A percentile compares a stretch with the other conserved stretches of the same genome.
phyloP scores from a whole-genome alignment of 495 filamentous ascomycete genomes.

The Glarea lozoyensis region DNA sequence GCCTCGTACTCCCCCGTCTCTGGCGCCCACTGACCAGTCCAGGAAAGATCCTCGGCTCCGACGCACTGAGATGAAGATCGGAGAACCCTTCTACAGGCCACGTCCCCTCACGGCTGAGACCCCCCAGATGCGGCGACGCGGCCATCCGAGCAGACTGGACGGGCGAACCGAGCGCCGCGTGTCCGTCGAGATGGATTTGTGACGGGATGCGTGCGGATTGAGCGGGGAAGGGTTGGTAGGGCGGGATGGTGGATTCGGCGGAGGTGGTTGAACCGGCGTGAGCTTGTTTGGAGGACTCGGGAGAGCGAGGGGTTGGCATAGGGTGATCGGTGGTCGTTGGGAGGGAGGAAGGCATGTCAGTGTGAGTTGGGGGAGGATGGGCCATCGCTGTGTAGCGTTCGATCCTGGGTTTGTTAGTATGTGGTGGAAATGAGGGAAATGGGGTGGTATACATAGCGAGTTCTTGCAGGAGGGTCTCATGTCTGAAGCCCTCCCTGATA shows the following conservation, averaged over 20 bases:
- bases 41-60: constrained; percentile 63
- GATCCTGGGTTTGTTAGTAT: constrained; percentile 29
- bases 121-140: constrained; percentile 14
- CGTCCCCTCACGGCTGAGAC: constrained; percentile 9
- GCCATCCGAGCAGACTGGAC: no score
- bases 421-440: no score
- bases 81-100: constrained; percentile 20
- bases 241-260: not conserved
- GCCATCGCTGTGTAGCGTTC: constrained; percentile 40
- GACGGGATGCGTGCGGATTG: constrained; percentile 21
- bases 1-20: constrained; percentile 34
- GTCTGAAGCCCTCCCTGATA: constrained; percentile 77
- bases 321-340: no score
- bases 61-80: constrained; percentile 37
- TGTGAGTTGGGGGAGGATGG: constrained; percentile 12
- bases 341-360: no score
- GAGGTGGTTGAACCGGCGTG: no score
- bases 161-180: no score
- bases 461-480: constrained; percentile 77
- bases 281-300: no score
- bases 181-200: constrained; percentile 12
- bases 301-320: no score
- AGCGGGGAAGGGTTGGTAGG: constrained; percentile 22
- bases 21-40: constrained; percentile 56
- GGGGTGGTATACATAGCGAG: constrained; percentile 75